Conservation (phyloP, 1,139 yeast species). For the Kurtzmaniella natalensis region DNA sequence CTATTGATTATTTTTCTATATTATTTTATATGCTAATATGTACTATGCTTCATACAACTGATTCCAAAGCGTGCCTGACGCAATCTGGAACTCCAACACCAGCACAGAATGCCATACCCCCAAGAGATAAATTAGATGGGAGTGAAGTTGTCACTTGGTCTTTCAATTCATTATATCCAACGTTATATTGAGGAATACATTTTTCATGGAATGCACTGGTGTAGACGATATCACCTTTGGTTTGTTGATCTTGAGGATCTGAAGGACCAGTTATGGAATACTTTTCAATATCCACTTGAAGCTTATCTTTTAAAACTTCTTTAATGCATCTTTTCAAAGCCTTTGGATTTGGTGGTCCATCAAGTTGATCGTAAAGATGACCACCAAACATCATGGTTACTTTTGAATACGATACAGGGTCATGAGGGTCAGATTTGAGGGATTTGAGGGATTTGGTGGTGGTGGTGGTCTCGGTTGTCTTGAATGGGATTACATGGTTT, state of each 20-base stretch:
- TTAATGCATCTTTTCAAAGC: constrained; percentile 27
- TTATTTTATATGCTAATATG: constrained; percentile 3
- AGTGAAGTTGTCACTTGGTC: constrained; percentile 17
- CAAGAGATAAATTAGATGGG: constrained; percentile 49
- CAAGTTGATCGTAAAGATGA: constrained; percentile 35
- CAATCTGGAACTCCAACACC: constrained; percentile 93
- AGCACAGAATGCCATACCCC: constrained; percentile 79
- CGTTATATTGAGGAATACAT: constrained; percentile 80
- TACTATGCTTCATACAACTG: constrained; percentile 17
- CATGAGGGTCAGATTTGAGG: not conserved
- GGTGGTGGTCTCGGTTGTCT: constrained; percentile 5
- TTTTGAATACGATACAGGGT: constrained; percentile 24
- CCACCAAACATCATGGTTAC: constrained; percentile 93
- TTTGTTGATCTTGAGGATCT: not conserved
- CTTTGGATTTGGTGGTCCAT: not conserved
- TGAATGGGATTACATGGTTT: constrained; percentile 34
- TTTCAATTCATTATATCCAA: constrained; percentile 60
- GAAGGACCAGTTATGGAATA: constrained; percentile 16
- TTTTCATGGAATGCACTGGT: constrained; percentile 36
- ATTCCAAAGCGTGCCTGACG: constrained; percentile 55
- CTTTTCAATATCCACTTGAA: constrained; percentile 41
- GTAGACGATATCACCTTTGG: constrained; percentile 27
- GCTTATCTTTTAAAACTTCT: constrained; percentile 44
- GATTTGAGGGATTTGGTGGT: not conserved
- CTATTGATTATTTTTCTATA: not conserved